These are phyloP conservation scores for Mallotus nudiflorus DNA, from an alignment of 345 rosid genomes.

Conservation along the genomic window DNA sequence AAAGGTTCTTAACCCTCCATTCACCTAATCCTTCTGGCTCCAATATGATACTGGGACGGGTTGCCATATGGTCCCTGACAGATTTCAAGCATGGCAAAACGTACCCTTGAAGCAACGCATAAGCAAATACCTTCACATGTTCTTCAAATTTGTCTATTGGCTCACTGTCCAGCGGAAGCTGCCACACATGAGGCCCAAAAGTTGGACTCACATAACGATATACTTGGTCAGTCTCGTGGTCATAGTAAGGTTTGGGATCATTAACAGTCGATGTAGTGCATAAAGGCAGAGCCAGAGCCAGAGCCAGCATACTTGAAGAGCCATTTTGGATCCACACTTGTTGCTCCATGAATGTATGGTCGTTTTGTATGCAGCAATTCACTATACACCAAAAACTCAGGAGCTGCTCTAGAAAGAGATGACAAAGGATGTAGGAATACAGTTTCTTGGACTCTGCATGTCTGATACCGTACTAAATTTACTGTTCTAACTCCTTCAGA, in stretches of 20 bases:
- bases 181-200: slow-evolving; percentile 73
- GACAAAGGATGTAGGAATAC: slow-evolving; percentile 82
- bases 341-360: slow-evolving; percentile 86
- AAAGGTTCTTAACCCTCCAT: slow-evolving; percentile 58
- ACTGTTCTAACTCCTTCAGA: slow-evolving; percentile 46
- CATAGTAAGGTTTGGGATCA: slow-evolving; percentile 65
- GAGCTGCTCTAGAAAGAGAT: slow-evolving; percentile 61
- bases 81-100: slow-evolving; percentile 61
- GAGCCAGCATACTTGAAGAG: slow-evolving; percentile 55
- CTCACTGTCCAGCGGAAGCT: slow-evolving; percentile 53
- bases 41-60: slow-evolving; percentile 57
- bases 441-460: slow-evolving; percentile 63
- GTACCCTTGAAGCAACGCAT: slow-evolving; percentile 70
- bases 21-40: slow-evolving; percentile 56
- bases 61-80: slow-evolving; percentile 44
- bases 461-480: slow-evolving; percentile 55
- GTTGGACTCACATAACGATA: slow-evolving; percentile 40
- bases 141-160: slow-evolving; percentile 35
- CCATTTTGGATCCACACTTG: slow-evolving; percentile 75
- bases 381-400: slow-evolving; percentile 79
- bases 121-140: slow-evolving; percentile 56
- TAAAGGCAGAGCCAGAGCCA: slow-evolving; percentile 18
- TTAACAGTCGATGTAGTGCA: slow-evolving; percentile 56
- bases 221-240: slow-evolving; percentile 51
- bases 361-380: slow-evolving; percentile 70